Base-by-base conservation (phyloP, 805 yeast genomes). In the Ogataea pignaliae region DNA sequence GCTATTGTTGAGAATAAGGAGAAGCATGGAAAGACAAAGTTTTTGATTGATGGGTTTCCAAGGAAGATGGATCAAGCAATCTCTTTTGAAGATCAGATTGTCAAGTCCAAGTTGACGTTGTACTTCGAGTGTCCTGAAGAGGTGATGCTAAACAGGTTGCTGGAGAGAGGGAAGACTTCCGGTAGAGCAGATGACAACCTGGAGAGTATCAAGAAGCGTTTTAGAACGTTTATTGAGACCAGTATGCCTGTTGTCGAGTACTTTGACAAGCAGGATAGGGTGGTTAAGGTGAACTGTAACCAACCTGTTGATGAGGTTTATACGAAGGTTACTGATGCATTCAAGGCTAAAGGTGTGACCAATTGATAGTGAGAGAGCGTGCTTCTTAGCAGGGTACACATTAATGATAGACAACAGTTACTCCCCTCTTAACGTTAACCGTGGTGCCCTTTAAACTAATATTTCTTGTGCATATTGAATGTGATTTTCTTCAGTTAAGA, bases 61-160 rank as follows among this genome's bases (percentile, higher is more conserved):
- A 79, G 98, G 63, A 88, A 90, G 64, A 91, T 93, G 97, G 98
- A 93, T 67, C 99, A 91, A 71, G 98, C 98, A 0, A 47, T 85
- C 34, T 85, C 91, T n/a, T 91, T 91, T 63, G 98, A 91, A 68
- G 79, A 85, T 34, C 71, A 79, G 60, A 64, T 81, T 55, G 93
- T 81, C 57, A 83, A 74, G 64, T 83, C 87, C 50, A 71, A 79
- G 21, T 78, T 84, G 65, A 80, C 86, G 2, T 69, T 86, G 35
- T 86, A 83, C 66, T 86, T 86, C 58, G 89, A 85, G 52, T 86
- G 95, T 63, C 87, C 91, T 1, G 93, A 85, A 64, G 60, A 68
- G 34, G 85, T 88, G 43, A 90, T 91, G 97, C 72, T 89, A 53
- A 68, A 77, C 52, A 81, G 99, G 63, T 74, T 91, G 50, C 69